Evolutionary conservation across 2,329 filamentous ascomycete species (phyloP).

Genomic region (Monosporascus sp.): DNA sequence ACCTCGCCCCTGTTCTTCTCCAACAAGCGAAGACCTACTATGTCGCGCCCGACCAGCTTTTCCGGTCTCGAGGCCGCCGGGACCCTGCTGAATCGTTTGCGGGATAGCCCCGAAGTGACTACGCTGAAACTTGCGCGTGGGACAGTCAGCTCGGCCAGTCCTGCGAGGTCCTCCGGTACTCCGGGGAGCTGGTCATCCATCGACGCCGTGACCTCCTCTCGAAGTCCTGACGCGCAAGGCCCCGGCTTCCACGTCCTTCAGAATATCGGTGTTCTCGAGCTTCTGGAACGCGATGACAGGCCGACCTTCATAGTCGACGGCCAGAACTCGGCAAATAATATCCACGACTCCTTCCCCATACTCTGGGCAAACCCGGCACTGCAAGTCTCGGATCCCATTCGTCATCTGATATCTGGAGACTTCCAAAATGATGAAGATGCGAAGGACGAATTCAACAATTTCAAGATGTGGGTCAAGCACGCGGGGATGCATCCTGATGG

Average conservation of each 20-base stretch:
- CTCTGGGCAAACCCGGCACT: constrained; percentile 66
- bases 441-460: constrained; percentile 49
- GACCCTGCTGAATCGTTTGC: constrained; percentile 42
- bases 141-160: constrained; percentile 42
- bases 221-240: constrained; percentile 46
- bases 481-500: constrained; percentile 47
- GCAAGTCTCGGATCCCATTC: constrained; percentile 48
- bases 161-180: constrained; percentile 43
- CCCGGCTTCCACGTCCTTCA: constrained; percentile 53
- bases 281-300: constrained; percentile 70
- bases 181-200: constrained; percentile 49
- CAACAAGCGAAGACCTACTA: constrained; percentile 31
- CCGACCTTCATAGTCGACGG: constrained; percentile 73
- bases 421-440: constrained; percentile 34
- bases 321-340: constrained; percentile 49
- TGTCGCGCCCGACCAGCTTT: constrained; percentile 32
- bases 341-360: constrained; percentile 50
- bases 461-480: constrained; percentile 64
- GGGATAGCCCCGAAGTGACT: constrained; percentile 44
- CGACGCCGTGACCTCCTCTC: constrained; percentile 44
- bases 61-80: constrained; percentile 35
- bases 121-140: constrained; percentile 52
- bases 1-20: constrained; percentile 50
- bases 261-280: constrained; percentile 62
- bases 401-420: constrained; percentile 51